A percentile compares a stretch with the other conserved stretches of the same genome.
Evolutionary conservation across 805 yeast species (phyloP).

Genomic region (Sugiyamaella mastotermitis): DNA sequence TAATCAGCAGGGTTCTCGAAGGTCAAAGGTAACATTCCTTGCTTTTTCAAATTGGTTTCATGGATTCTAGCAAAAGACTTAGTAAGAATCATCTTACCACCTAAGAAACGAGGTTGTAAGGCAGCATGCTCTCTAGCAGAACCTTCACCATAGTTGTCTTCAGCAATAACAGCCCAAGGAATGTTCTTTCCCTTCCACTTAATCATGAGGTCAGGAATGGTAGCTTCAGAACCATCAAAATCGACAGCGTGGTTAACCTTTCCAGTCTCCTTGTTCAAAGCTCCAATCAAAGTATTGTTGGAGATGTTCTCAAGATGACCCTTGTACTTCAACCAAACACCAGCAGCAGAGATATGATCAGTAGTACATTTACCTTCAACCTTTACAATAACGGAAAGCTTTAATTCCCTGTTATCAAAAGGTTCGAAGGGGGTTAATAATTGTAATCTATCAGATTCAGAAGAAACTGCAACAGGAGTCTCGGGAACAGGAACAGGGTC

Average conservation of each 20-base stretch:
- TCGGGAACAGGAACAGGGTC: conserved; percentile 61
- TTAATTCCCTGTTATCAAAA: conserved; percentile 82
- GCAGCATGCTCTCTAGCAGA: conserved; percentile 99
- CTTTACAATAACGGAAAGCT: conserved; percentile 70
- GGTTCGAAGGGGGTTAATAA: conserved; percentile 74
- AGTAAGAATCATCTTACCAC: conserved; percentile 81
- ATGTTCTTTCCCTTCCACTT: conserved; percentile 82
- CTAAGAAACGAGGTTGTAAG: conserved; percentile 87
- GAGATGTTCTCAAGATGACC: conserved; percentile 96
- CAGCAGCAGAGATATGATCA: conserved; percentile 98
- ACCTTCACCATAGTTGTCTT: conserved; percentile 98
- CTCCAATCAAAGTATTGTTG: conserved; percentile 92
- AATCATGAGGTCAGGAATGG: conserved; percentile 95
- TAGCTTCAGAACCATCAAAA: conserved; percentile 65
- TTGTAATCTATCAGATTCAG: conserved; percentile 88
- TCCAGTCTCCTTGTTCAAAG: conserved; percentile 94
- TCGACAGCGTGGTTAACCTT: conserved; percentile 90
- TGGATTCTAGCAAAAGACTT: conserved; percentile 98
- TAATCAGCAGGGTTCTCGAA: conserved; percentile 88
- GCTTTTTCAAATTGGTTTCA: conserved; percentile 96
- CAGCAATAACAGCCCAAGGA: conserved; percentile 95
- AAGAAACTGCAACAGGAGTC: conserved; percentile 64
- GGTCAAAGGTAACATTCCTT: conserved; percentile 93
- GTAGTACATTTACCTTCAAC: conserved; percentile 98
- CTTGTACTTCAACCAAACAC: conserved; percentile 97